These are phyloP conservation scores for Neurospora crassa DNA, from an alignment of 2,329 filamentous ascomycete species.

Conservation along the genomic window DNA sequence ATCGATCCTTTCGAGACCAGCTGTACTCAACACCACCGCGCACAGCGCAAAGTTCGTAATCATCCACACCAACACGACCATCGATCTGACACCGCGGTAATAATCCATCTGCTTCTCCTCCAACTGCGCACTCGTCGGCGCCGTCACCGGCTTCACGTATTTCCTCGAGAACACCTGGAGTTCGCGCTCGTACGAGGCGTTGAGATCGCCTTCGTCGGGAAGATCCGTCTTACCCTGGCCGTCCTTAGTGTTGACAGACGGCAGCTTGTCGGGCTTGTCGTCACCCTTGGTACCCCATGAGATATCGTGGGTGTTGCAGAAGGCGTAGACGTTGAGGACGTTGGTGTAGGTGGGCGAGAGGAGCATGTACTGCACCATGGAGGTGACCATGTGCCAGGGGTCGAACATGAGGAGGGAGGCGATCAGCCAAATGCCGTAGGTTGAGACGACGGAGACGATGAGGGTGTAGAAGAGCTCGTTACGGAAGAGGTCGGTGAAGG, in stretches of 20 bases:
- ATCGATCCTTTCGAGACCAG: conserved; percentile 63
- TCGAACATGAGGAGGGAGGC: conserved; percentile 92
- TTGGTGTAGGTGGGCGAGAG: conserved; percentile 96
- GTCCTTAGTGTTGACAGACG: conserved; percentile 80
- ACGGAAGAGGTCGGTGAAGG: conserved; percentile 63
- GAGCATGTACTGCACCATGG: conserved; percentile 87
- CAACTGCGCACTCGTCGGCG: conserved; percentile 42
- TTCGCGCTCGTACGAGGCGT: conserved; percentile 88
- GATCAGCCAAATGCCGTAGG: conserved; percentile 86
- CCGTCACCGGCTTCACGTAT: conserved; percentile 59
- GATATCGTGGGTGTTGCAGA: conserved; percentile 96
- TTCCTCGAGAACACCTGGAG: conserved; percentile 65
- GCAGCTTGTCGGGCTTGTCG: conserved; percentile 86
- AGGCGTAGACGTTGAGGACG: conserved; percentile 96
- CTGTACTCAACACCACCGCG: conserved; percentile 78
- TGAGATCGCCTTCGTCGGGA: conserved; percentile 88
- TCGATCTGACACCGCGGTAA: conserved; percentile 89
- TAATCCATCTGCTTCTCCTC: conserved; percentile 93
- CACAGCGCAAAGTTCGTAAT: conserved; percentile 86
- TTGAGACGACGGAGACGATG: conserved; percentile 84
- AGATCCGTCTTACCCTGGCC: conserved; percentile 88
- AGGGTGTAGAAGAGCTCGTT: conserved; percentile 89
- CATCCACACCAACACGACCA: conserved; percentile 92
- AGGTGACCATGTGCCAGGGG: conserved; percentile 99
- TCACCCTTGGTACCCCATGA: conserved; percentile 98